These are phyloP conservation scores for Xylaria acuta DNA, from an alignment of 495 filamentous ascomycete genomes.

Conservation along the genomic window DNA sequence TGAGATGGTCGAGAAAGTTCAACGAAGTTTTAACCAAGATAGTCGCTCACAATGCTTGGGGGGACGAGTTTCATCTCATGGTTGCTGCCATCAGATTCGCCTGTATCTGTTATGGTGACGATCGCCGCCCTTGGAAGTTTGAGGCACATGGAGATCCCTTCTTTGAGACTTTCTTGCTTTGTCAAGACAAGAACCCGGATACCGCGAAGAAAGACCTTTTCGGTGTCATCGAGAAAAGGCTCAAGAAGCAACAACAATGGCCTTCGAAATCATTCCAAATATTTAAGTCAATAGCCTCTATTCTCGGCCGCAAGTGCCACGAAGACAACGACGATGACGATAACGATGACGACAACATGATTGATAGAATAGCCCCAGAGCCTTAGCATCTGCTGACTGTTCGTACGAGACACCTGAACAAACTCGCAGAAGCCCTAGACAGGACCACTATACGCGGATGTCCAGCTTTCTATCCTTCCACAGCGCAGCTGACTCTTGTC, in stretches of 20 bases:
- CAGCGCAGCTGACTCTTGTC: not conserved
- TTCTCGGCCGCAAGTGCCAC: too few species aligned
- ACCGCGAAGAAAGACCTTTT: not conserved
- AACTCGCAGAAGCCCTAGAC: not conserved
- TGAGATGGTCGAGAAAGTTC: not conserved
- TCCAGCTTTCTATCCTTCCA: not conserved
- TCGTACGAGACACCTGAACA: not conserved
- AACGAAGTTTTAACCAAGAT: not conserved
- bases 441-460: not conserved
- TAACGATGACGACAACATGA: not conserved
- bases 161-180: not conserved
- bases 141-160: not conserved
- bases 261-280: not conserved
- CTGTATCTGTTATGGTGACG: not conserved
- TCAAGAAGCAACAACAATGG: not conserved
- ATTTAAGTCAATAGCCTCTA: constrained; percentile 1
- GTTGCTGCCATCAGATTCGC: not conserved
- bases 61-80: not conserved
- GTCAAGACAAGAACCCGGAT: not conserved
- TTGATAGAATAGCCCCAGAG: not conserved
- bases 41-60: not conserved
- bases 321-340: too few species aligned
- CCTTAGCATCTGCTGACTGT: not conserved
- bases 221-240: not conserved
- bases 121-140: not conserved